Evolutionary conservation across 2,329 filamentous ascomycete species (phyloP).

Genomic region (Scytalidium sp.): DNA sequence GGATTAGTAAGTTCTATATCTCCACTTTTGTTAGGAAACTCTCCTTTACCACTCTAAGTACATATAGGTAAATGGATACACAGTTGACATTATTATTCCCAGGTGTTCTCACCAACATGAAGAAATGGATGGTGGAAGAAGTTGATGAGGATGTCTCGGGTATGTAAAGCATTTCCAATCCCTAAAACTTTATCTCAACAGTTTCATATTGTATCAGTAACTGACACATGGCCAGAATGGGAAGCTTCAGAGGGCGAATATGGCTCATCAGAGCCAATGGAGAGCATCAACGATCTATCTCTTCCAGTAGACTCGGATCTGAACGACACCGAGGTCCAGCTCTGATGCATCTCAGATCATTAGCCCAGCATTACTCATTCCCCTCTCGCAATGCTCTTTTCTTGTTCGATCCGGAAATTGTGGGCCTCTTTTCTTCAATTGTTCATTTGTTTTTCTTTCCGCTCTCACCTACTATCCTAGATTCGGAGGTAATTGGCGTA

Average conservation of each 20-base stretch:
- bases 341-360: constrained; percentile 1
- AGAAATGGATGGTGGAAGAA: constrained; percentile 30
- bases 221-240: no score
- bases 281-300: constrained; percentile 44
- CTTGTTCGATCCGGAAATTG: neutral
- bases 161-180: constrained; percentile 18
- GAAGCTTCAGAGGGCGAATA: constrained; percentile 29
- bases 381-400: neutral
- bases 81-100: constrained; percentile 4
- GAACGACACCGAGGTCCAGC: constrained; percentile 30
- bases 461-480: no score
- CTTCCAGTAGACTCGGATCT: constrained; percentile 40
- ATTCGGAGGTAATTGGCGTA: neutral
- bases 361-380: neutral
- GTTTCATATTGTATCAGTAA: neutral
- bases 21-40: no score
- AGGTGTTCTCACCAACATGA: constrained; percentile 25
- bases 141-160: constrained; percentile 34
- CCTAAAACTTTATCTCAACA: constrained; percentile 1
- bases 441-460: no score
- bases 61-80: neutral
- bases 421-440: neutral
- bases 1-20: neutral
- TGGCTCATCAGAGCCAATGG: constrained; percentile 53
- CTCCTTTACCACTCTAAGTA: neutral